Evolutionary conservation across 306 rosid genomes (phyloP), one percentile per base, ranked within the genome.

Genomic region (Cercis canadensis): DNA sequence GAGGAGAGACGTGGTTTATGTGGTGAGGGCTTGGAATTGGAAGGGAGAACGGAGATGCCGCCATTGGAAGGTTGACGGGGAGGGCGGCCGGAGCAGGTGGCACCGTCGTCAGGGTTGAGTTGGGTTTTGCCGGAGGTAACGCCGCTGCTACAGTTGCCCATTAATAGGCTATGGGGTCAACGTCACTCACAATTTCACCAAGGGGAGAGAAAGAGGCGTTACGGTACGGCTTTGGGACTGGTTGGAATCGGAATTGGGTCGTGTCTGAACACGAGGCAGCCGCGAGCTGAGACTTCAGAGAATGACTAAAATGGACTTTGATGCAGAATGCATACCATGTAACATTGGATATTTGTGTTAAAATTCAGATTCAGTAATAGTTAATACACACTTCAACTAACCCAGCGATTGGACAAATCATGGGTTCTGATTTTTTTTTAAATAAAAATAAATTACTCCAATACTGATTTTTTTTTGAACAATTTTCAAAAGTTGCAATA

Each of bases 91-190:
- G 44, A 29, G 57, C 75, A 2, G 63, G 43, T 15, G 56, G 69
- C 32, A 61, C 50, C 40, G 56, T 66, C 32, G 65, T 50, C 40
- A 11, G 68, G 2, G 51, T 39, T 3, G 29, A 18, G 40, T 19
- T 72, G 68, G 53, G 47, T 34, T 24, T 36, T 56, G 58, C 57
- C 58, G 57, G 85, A 64, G 55, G 80, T 54, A 10, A 11, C 56
- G 15, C 69, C 84, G 62, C 73, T 81, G 72, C 43, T 5, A 37
- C 86, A 85, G 78, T 77, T 92, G 62, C 97, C 97, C 97, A 85
- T 87, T 55, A 11, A 15, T 1, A 29, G 4, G 14, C 0, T 60
- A 37, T 57, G 47, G 71, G 52, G 29, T 66, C 33, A 41, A 49
- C 64, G 69, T 75, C 70, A 68, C 61, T 72, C 40, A 37, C 34